Evolutionary conservation across 352 stramenopile genomes (phyloP).

Genomic region (Globisporangium perplexum): DNA sequence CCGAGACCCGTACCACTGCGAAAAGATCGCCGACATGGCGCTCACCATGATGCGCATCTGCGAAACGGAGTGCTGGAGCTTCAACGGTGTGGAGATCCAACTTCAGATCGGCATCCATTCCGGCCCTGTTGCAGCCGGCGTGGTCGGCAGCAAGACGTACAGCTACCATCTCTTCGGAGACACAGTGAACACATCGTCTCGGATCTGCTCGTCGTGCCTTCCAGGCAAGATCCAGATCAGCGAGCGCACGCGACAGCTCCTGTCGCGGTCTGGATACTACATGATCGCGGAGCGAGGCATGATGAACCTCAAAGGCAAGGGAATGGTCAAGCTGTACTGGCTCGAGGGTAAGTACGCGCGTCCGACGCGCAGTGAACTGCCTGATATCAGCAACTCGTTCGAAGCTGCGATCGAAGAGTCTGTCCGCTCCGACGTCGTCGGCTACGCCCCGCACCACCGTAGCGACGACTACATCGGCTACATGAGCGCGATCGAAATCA

Average conservation of each 20-base stretch:
- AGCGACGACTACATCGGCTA: slow-evolving; percentile 56
- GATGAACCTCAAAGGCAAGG: slow-evolving; percentile 74
- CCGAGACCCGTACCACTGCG: slow-evolving; percentile 59
- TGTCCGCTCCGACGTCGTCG: slow-evolving; percentile 32
- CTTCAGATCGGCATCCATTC: slow-evolving; percentile 84
- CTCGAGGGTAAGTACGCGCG: slow-evolving; percentile 45
- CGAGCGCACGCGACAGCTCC: slow-evolving; percentile 39
- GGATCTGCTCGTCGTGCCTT: slow-evolving; percentile 68
- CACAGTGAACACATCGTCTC: slow-evolving; percentile 77
- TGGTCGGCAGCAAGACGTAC: slow-evolving; percentile 77
- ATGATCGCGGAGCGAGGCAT: slow-evolving; percentile 51
- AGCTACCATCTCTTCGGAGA: slow-evolving; percentile 86
- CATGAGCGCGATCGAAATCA: slow-evolving; percentile 62
- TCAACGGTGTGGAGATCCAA: slow-evolving; percentile 67
- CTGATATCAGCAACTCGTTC: slow-evolving; percentile 26
- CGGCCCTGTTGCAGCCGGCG: slow-evolving; percentile 68
- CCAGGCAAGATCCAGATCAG: slow-evolving; percentile 70
- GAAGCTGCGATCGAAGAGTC: slow-evolving; percentile 46
- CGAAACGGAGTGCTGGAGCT: slow-evolving; percentile 64
- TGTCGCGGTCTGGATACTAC: slow-evolving; percentile 40
- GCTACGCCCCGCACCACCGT: slow-evolving; percentile 34
- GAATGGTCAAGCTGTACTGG: slow-evolving; percentile 61
- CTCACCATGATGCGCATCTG: slow-evolving; percentile 66
- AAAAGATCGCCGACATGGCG: slow-evolving; percentile 76
- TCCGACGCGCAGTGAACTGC: slow-evolving; percentile 14